Percentiles rank a stretch among this genome's conserved stretches.
These are phyloP conservation scores for Aureobasidium sp. DNA, from an alignment of 2,329 filamentous ascomycete species.

Conservation along the genomic window DNA sequence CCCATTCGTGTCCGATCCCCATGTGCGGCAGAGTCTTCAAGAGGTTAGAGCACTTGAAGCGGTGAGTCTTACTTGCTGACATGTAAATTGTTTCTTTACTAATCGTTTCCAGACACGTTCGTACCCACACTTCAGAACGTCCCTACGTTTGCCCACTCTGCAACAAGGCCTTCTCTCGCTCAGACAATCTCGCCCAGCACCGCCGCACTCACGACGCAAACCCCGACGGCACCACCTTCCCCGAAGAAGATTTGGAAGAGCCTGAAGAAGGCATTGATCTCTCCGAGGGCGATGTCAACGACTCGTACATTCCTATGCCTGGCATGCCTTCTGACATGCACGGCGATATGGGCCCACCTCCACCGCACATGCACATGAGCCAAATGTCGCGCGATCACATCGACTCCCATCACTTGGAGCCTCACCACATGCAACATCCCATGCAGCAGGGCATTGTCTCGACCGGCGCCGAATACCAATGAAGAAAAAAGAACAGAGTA, in stretches of 20 bases:
- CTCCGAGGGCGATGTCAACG: conserved; percentile 35
- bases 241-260: conserved; percentile 81
- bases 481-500: conserved; percentile 4
- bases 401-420: background rate
- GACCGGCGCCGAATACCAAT: conserved; percentile 13
- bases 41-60: conserved; percentile 96
- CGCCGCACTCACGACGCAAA: conserved; percentile 74
- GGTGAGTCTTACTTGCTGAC: conserved; percentile 59
- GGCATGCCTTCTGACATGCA: conserved; percentile 11
- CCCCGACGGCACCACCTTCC: conserved; percentile 52
- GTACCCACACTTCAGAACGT: conserved; percentile 98
- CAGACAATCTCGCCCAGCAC: conserved; percentile 96
- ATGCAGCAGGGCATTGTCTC: conserved; percentile 7
- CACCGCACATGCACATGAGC: conserved; percentile 29
- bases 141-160: conserved; percentile 96
- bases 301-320: conserved; percentile 25
- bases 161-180: conserved; percentile 97
- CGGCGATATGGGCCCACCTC: conserved; percentile 19
- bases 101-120: conserved; percentile 70
- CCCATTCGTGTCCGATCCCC: conserved; percentile 97
- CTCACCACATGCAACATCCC: background rate
- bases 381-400: conserved; percentile 7
- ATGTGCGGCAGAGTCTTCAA: conserved; percentile 97
- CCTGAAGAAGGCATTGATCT: conserved; percentile 80
- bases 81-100: conserved; percentile 31